Evolutionary conservation across 176 grass and related monocot species (phyloP).

Genomic region (Themeda triandra): DNA sequence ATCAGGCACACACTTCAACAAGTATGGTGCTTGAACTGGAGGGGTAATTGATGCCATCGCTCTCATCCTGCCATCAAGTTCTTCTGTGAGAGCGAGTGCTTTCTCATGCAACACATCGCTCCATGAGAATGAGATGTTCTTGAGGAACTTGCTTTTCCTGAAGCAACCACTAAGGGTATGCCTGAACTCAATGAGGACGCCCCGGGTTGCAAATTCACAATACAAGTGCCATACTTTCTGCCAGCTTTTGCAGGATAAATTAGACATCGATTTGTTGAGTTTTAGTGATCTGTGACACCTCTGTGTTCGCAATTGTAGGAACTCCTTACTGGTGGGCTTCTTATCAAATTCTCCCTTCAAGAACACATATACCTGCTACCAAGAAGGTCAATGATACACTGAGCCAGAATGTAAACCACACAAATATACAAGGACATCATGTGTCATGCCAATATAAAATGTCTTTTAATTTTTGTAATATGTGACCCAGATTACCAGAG

Average conservation of each 20-base stretch:
- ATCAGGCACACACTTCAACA: slow-evolving; percentile 91
- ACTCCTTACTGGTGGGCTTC: slow-evolving; percentile 37
- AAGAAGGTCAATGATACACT: slow-evolving; percentile 9
- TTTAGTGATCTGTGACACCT: slow-evolving; percentile 81
- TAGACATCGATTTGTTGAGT: slow-evolving; percentile 43
- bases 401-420: neutral
- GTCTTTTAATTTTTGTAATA: neutral
- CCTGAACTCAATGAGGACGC: slow-evolving; percentile 59
- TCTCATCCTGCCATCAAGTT: slow-evolving; percentile 45
- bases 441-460: neutral
- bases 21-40: slow-evolving; percentile 80
- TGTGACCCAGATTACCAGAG: neutral
- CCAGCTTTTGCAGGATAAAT: slow-evolving; percentile 66
- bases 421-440: neutral
- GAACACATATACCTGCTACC: slow-evolving; percentile 73
- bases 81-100: slow-evolving; percentile 33
- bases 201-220: slow-evolving; percentile 85
- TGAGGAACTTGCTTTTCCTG: slow-evolving; percentile 60
- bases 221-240: slow-evolving; percentile 69
- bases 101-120: slow-evolving; percentile 69
- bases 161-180: slow-evolving; percentile 46
- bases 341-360: slow-evolving; percentile 69
- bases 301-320: slow-evolving; percentile 54
- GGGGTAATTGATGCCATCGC: slow-evolving; percentile 73
- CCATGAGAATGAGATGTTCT: slow-evolving; percentile 68